Evolutionary conservation across 306 rosid genomes (phyloP).

Genomic region (Carpinus fangiana): DNA sequence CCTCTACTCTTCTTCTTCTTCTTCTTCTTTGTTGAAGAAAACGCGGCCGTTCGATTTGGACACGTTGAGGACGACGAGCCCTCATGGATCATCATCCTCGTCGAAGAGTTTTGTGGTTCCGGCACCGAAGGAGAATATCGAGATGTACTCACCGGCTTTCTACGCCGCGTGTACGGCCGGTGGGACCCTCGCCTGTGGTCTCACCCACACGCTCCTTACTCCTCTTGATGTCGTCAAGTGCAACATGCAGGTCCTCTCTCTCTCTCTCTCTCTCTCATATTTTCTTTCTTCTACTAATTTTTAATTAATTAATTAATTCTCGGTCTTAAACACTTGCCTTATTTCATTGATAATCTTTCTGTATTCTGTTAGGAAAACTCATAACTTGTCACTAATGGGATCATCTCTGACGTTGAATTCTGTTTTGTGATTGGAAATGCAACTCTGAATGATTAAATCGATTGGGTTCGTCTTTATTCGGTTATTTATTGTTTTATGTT

Average conservation of each 20-base stretch:
- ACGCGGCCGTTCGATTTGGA: conserved; percentile 30
- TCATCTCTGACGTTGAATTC: neutral
- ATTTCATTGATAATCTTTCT: neutral
- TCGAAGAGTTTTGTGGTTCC: conserved; percentile 35
- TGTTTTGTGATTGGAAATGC: neutral
- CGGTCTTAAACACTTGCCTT: neutral
- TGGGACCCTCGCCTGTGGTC: conserved; percentile 61
- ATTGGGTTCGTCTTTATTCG: neutral
- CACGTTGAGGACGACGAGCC: neutral
- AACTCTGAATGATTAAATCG: neutral
- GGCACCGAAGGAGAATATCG: conserved; percentile 51
- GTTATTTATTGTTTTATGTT: neutral
- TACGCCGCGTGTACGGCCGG: conserved; percentile 57
- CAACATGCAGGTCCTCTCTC: conserved; percentile 72
- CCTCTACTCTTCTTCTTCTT: conserved; percentile 45
- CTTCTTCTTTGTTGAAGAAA: conserved; percentile 26
- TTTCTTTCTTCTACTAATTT: neutral
- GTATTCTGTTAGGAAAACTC: neutral
- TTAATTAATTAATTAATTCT: neutral
- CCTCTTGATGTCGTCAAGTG: conserved; percentile 84
- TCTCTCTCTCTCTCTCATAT: neutral
- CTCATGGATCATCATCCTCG: conserved; percentile 20
- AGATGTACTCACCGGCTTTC: conserved; percentile 62
- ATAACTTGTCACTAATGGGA: neutral
- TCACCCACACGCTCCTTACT: conserved; percentile 71